Conservation (phyloP, 768 basidiomycete species). For the Hortiboletus flavorubellus region DNA sequence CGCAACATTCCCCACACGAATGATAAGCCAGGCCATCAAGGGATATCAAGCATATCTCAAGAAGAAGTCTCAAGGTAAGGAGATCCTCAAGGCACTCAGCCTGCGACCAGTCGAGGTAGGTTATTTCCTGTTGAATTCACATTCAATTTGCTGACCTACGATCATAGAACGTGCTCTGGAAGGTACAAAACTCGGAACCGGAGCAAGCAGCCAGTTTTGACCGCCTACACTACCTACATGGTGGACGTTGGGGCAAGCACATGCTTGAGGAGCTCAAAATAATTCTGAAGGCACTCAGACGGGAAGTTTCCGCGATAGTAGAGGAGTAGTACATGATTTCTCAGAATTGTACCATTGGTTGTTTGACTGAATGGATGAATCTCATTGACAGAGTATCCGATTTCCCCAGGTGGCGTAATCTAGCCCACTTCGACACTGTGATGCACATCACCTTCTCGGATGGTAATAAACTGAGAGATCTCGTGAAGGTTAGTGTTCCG, state of each 20-base stretch:
- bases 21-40: not conserved
- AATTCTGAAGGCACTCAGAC: not conserved
- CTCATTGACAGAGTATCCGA: not conserved
- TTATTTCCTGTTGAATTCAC: not conserved
- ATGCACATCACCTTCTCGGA: not conserved
- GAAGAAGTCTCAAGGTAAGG: not conserved
- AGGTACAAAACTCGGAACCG: not conserved
- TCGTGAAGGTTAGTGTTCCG: not conserved
- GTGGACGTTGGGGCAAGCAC: not conserved
- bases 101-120: not conserved
- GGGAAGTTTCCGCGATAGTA: not conserved
- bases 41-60: not conserved
- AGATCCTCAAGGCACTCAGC: not conserved
- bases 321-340: not conserved
- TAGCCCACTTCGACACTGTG: not conserved
- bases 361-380: not conserved
- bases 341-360: not conserved
- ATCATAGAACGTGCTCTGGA: not conserved
- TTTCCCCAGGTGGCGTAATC: not conserved
- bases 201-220: not conserved
- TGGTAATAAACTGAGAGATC: slow-evolving; percentile 3
- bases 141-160: not conserved
- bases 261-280: not conserved
- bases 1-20: not conserved
- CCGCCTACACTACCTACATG: not conserved